Percentiles rank a stretch among this genome's conserved stretches.
Conservation (phyloP, 2,329 filamentous ascomycete genomes). For the Aspergillus fischeri region DNA sequence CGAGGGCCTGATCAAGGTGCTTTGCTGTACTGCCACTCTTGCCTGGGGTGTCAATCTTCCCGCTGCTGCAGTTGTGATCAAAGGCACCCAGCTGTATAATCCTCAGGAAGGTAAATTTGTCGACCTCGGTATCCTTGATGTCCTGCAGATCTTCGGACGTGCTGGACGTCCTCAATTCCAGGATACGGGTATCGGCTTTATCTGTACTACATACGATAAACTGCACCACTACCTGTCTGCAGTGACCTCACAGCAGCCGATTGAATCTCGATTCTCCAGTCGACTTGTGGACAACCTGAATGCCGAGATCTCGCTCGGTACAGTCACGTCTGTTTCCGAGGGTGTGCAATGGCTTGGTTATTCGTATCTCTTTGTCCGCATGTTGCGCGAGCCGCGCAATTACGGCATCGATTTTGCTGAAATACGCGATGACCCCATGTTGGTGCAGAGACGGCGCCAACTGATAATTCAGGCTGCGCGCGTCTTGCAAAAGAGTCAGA, state of each 20-base stretch:
- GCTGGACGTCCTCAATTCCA: slow-evolving; percentile 97
- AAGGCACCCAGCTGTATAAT: slow-evolving; percentile 95
- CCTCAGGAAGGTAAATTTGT: slow-evolving; percentile 95
- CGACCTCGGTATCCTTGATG: slow-evolving; percentile 91
- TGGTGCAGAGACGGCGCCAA: slow-evolving; percentile 80
- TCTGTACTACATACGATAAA: slow-evolving; percentile 94
- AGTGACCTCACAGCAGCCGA: slow-evolving; percentile 92
- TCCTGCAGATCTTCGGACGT: slow-evolving; percentile 96
- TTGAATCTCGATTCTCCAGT: slow-evolving; percentile 92
- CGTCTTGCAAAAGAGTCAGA: slow-evolving; percentile 86
- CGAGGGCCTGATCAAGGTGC: slow-evolving; percentile 89
- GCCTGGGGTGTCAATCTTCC: slow-evolving; percentile 99
- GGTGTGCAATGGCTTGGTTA: slow-evolving; percentile 97
- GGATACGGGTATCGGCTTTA: slow-evolving; percentile 96
- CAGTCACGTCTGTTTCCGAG: slow-evolving; percentile 89
- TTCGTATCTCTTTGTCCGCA: slow-evolving; percentile 94
- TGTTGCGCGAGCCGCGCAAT: slow-evolving; percentile 83
- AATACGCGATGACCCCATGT: slow-evolving; percentile 77
- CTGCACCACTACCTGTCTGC: slow-evolving; percentile 85
- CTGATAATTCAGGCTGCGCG: slow-evolving; percentile 84
- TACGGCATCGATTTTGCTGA: slow-evolving; percentile 97
- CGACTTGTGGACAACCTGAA: slow-evolving; percentile 96
- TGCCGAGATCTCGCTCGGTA: slow-evolving; percentile 88
- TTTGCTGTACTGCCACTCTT: slow-evolving; percentile 96
- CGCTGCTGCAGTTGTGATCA: slow-evolving; percentile 94